Evolutionary conservation across 164 flowering plant species (phyloP).

Genomic region (Umbilicus rupestris): DNA sequence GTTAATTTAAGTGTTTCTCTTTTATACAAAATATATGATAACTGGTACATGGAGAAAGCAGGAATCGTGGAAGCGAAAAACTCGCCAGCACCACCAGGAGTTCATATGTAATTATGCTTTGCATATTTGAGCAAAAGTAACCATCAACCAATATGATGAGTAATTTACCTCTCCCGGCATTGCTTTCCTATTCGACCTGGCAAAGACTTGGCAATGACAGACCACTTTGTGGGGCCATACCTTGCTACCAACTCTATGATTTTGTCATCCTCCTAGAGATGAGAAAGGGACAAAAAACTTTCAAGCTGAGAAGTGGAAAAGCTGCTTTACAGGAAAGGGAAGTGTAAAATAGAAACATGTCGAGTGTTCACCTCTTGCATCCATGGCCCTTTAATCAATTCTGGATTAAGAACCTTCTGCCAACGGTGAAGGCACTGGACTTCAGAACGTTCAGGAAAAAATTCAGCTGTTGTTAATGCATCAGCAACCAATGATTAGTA

Average conservation of each 20-base stretch:
- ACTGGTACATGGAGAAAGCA: too few species aligned
- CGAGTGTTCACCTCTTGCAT: slow-evolving; percentile 61
- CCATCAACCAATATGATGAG: background rate
- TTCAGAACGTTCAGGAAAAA: slow-evolving; percentile 88
- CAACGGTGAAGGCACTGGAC: slow-evolving; percentile 97
- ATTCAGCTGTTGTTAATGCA: slow-evolving; percentile 49
- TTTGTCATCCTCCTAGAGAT: slow-evolving; percentile 57
- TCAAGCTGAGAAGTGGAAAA: background rate
- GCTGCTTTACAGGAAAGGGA: background rate
- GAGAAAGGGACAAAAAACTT: background rate
- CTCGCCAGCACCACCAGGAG: background rate
- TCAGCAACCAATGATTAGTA: background rate
- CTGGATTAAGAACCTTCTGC: slow-evolving; percentile 98
- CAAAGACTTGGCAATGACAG: slow-evolving; percentile 49
- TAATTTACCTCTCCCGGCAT: slow-evolving; percentile 46
- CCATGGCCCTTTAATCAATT: slow-evolving; percentile 98
- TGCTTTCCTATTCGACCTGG: slow-evolving; percentile 85
- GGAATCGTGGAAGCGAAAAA: too few species aligned
- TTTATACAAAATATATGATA: too few species aligned
- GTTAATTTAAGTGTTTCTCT: too few species aligned
- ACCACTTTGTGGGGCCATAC: slow-evolving; percentile 51
- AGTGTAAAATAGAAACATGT: slow-evolving; percentile 6
- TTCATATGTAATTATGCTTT: background rate
- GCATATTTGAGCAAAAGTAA: background rate
- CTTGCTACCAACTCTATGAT: slow-evolving; percentile 41